phyloP scores from a whole-genome alignment of 495 filamentous ascomycete genomes.

The Clavariopsis aquatica region DNA sequence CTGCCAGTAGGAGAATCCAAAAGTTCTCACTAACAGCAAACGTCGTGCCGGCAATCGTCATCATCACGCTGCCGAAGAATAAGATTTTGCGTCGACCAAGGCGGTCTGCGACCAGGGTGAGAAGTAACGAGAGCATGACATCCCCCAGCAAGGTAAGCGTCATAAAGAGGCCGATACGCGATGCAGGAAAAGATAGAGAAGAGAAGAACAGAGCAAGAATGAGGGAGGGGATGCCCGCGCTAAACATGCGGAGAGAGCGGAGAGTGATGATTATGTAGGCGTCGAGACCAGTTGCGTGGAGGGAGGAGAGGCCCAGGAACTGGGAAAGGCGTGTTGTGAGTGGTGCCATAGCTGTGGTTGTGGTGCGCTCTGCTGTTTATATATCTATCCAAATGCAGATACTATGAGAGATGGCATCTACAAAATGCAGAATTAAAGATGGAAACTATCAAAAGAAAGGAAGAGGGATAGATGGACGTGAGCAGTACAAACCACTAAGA shows the following conservation, averaged over 20 bases:
- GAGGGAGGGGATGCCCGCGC: slow-evolving; percentile 74
- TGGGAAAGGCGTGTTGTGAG: slow-evolving; percentile 1
- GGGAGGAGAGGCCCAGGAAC: slow-evolving; percentile 50
- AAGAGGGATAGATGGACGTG: neutral
- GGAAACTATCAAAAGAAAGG: neutral
- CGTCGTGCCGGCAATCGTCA: slow-evolving; percentile 65
- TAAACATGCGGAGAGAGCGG: slow-evolving; percentile 65
- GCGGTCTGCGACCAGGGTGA: slow-evolving; percentile 74
- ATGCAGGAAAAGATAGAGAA: slow-evolving; percentile 64
- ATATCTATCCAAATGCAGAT: neutral
- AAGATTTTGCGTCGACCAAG: slow-evolving; percentile 70
- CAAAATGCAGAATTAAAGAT: no score
- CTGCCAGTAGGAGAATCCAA: slow-evolving; percentile 73
- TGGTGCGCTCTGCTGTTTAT: neutral
- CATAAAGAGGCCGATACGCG: slow-evolving; percentile 86
- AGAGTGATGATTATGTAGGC: slow-evolving; percentile 66
- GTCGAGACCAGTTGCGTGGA: slow-evolving; percentile 57
- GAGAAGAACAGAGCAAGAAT: slow-evolving; percentile 73
- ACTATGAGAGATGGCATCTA: neutral
- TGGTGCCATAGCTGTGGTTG: neutral
- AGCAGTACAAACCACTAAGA: neutral
- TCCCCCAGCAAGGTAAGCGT: slow-evolving; percentile 80
- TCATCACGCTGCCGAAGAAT: slow-evolving; percentile 63
- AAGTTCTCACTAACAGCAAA: slow-evolving; percentile 71
- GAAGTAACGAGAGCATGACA: slow-evolving; percentile 69